Conservation (phyloP, 2,329 filamentous ascomycete genomes). For the Fusarium sp. region DNA sequence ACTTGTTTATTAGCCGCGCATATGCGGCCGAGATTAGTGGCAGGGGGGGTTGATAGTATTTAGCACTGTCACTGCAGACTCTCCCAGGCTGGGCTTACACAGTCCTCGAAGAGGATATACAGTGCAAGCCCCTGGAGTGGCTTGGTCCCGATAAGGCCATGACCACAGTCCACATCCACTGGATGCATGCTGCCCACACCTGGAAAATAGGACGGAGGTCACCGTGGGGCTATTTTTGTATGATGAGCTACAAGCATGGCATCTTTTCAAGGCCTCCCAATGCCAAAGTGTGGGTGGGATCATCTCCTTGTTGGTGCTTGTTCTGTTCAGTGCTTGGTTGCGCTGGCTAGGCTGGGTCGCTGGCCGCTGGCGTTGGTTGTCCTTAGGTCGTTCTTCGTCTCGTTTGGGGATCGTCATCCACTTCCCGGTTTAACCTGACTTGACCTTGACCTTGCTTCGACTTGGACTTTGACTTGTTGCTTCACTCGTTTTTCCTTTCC, state of each 20-base stretch:
- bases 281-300: constrained; percentile 33
- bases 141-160: constrained; percentile 48
- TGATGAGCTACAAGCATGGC: constrained; percentile 23
- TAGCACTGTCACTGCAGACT: constrained; percentile 33
- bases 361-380: neutral
- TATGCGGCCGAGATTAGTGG: constrained; percentile 48
- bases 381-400: constrained; percentile 18
- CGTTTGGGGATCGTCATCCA: constrained; percentile 48
- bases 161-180: constrained; percentile 31
- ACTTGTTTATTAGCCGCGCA: constrained; percentile 44
- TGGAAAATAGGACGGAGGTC: constrained; percentile 30
- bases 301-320: constrained; percentile 8
- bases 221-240: constrained; percentile 17
- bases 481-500: constrained; percentile 34
- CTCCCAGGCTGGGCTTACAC: constrained; percentile 7
- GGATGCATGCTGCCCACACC: neutral
- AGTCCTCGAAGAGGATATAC: constrained; percentile 15
- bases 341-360: too few relatives aligned
- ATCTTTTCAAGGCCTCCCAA: neutral
- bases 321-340: constrained; percentile 3
- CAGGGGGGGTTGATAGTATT: constrained; percentile 22
- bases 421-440: constrained; percentile 41
- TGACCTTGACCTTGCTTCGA: constrained; percentile 15
- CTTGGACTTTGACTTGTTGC: constrained; percentile 24
- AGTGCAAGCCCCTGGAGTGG: constrained; percentile 39